Evolutionary conservation across 352 stramenopile species (phyloP).

Genomic region (Elongisporangium anandrum): DNA sequence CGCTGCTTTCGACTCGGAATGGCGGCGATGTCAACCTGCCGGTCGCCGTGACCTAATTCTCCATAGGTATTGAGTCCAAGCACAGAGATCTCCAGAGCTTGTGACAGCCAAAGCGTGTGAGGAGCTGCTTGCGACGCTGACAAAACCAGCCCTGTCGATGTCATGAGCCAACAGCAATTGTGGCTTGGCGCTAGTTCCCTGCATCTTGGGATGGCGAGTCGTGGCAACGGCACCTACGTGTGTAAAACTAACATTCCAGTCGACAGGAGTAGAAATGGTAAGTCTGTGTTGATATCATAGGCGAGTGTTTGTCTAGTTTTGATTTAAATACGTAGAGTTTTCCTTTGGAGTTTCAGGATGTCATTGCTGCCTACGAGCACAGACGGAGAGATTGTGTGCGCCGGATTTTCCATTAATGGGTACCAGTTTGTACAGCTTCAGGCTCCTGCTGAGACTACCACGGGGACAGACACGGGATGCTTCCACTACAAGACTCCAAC

Average conservation of each 20-base stretch:
- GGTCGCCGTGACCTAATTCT: too few species aligned
- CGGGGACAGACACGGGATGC: not conserved
- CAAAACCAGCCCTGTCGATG: too few species aligned
- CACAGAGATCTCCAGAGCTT: too few species aligned
- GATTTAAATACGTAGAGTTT: conserved; percentile 6
- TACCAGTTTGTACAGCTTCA: conserved; percentile 12
- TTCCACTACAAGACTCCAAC: not conserved
- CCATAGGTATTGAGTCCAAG: too few species aligned
- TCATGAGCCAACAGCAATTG: too few species aligned
- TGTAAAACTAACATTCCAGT: conserved; percentile 14
- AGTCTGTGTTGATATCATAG: not conserved
- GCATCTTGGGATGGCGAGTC: too few species aligned
- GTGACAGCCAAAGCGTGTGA: too few species aligned
- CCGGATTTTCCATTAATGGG: conserved; percentile 12
- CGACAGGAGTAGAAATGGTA: conserved; percentile 17
- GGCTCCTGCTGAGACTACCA: not conserved
- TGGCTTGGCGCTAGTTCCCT: too few species aligned
- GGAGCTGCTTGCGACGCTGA: too few species aligned
- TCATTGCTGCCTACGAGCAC: conserved; percentile 7
- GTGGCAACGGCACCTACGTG: conserved; percentile 5
- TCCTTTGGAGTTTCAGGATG: conserved; percentile 12
- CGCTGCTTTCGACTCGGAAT: too few species aligned
- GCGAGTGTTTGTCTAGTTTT: not conserved
- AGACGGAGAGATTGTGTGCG: conserved; percentile 7
- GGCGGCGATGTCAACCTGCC: too few species aligned